Evolutionary conservation across 768 basidiomycete genomes (phyloP), one percentile per base, ranked within the genome.

Genomic region (Chalciporus pseudorubinellus): DNA sequence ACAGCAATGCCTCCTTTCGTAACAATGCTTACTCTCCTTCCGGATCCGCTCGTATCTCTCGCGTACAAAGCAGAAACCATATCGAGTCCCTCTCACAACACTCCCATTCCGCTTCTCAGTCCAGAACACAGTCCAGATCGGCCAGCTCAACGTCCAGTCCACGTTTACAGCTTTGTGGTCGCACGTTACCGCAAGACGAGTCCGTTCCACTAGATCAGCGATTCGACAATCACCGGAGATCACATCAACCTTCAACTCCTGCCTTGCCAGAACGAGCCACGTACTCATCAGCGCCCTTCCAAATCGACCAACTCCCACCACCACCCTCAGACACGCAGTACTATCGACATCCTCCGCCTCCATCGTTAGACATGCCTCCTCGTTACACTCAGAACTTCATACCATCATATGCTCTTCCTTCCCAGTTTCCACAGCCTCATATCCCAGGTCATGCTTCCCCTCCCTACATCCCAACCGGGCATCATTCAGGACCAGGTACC

Each of bases 131-230:
- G 40, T 80, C 79, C 41, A 70, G 71, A 42, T 70, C 75, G 0
- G 75, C 71, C 28, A 80, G 78, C 59, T 65, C 72, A 18, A 73
- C 76, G 5, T 80, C 81, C 11, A 83, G 81, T 50, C 81, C 81
- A 13, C 71, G 65, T 39, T 44, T 72, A 13, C 64, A 65, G 50
- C 45, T 71, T 34, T 70, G 76, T 53, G 74, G 70, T 19, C 69
- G 72, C 52, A 67, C 74, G 16, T 59, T 81, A 39, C 76, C 74
- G 0, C 69, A 61, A 2, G 79, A 81, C 33, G 68, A 72, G n/a
- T 11, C 55, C 39, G 47, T 47, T 42, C 55, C 26, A 2, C 41
- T 51, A 39, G 60, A 67, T 50, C 48, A 58, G 39, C 56, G 60
- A 62, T 66, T 63, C 38, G 60, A 68, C 56, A 28, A 24, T 43